A percentile compares a stretch with the other conserved stretches of the same genome.
These are phyloP conservation scores for Nissolia schottii DNA, from an alignment of 306 rosid species.

Conservation along the genomic window DNA sequence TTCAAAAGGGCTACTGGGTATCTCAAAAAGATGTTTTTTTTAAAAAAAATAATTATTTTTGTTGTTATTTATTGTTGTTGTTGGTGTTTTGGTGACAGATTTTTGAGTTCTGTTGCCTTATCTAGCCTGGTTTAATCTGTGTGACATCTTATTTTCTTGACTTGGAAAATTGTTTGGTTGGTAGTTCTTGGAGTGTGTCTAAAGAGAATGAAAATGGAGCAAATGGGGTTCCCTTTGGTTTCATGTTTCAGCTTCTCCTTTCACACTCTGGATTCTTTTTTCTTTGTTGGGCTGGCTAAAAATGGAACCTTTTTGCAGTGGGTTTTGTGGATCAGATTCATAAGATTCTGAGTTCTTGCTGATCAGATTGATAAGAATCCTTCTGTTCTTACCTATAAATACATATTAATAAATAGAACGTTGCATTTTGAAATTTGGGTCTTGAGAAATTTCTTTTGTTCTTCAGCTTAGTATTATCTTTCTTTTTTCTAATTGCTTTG, in stretches of 20 bases:
- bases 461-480: neutral
- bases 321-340: slow-evolving; percentile 31
- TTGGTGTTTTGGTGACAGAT: neutral
- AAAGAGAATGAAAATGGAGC: neutral
- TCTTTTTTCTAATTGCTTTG: neutral
- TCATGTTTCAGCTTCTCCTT: neutral
- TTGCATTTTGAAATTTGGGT: slow-evolving; percentile 11
- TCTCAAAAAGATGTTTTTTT: neutral
- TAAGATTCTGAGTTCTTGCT: neutral
- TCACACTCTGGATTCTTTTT: neutral
- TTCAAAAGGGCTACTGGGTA: neutral
- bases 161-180: neutral
- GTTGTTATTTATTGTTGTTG: neutral
- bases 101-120: neutral
- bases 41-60: too few species aligned
- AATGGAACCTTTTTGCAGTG: neutral
- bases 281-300: slow-evolving; percentile 1
- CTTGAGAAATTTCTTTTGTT: neutral
- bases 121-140: neutral
- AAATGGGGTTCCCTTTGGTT: slow-evolving; percentile 30
- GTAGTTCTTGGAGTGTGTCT: neutral
- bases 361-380: neutral
- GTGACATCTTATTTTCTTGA: neutral
- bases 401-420: neutral
- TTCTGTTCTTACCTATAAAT: neutral